Percentiles rank a stretch among this genome's conserved stretches.
Conservation (phyloP, 2,329 filamentous ascomycete species). For the Beauveria scarabaeidicola region DNA sequence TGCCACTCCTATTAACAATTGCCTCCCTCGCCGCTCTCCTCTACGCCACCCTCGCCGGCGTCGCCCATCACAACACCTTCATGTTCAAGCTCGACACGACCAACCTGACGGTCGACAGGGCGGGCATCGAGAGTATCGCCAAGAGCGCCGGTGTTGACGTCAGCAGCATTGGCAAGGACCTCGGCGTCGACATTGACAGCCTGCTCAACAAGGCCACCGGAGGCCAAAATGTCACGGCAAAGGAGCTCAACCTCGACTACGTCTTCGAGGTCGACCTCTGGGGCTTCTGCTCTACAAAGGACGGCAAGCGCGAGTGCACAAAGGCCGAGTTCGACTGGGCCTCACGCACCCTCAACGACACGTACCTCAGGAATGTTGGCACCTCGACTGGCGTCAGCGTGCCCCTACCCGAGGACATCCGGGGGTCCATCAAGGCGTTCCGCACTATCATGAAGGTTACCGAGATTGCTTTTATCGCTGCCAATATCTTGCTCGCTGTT, state of each 20-base stretch:
- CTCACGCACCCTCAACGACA: slow-evolving; percentile 59
- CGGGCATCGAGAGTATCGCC: slow-evolving; percentile 16
- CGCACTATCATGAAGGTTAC: slow-evolving; percentile 70
- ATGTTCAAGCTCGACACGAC: slow-evolving; percentile 54
- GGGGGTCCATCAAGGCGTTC: slow-evolving; percentile 63
- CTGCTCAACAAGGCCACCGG: slow-evolving; percentile 15
- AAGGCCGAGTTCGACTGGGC: slow-evolving; percentile 69
- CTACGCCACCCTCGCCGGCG: slow-evolving; percentile 46
- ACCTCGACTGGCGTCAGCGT: slow-evolving; percentile 44
- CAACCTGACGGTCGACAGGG: slow-evolving; percentile 46
- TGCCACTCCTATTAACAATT: slow-evolving; percentile 76
- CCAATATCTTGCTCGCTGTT: slow-evolving; percentile 58
- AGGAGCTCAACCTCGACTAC: slow-evolving; percentile 56
- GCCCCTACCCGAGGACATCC: slow-evolving; percentile 58
- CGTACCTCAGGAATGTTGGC: slow-evolving; percentile 43
- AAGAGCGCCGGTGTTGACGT: slow-evolving; percentile 17
- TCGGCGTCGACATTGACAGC: slow-evolving; percentile 14
- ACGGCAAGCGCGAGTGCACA: slow-evolving; percentile 56
- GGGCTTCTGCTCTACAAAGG: slow-evolving; percentile 68
- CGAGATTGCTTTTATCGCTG: slow-evolving; percentile 69
- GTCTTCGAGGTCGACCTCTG: slow-evolving; percentile 77
- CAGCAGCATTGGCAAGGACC: slow-evolving; percentile 17
- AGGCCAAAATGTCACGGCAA: slow-evolving; percentile 45
- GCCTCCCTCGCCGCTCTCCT: slow-evolving; percentile 64
- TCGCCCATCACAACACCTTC: slow-evolving; percentile 47